Evolutionary conservation across 2,329 filamentous ascomycete genomes (phyloP).

Genomic region (Hymenoscyphus linearis): DNA sequence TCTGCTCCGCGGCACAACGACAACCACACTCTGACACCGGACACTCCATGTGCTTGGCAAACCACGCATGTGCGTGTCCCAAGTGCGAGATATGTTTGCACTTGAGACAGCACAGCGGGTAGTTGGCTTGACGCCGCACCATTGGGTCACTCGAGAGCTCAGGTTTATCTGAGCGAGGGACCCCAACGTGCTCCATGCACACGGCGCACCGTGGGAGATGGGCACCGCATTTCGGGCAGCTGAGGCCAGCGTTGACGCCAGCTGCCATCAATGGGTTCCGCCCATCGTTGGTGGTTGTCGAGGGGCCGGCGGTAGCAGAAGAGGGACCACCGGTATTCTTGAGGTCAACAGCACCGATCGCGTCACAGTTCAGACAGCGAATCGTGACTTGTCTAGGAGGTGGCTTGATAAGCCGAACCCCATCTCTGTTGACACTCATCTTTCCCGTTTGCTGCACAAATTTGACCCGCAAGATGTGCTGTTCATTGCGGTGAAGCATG

Average conservation of each 20-base stretch:
- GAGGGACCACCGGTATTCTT: constrained; percentile 18
- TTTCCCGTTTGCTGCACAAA: constrained; percentile 53
- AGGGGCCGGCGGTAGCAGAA: constrained; percentile 16
- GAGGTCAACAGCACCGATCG: constrained; percentile 42
- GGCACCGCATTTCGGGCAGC: constrained; percentile 61
- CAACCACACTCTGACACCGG: constrained; percentile 65
- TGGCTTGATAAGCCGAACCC: constrained; percentile 56
- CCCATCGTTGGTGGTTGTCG: constrained; percentile 21
- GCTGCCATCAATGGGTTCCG: constrained; percentile 54
- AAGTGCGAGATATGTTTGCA: constrained; percentile 65
- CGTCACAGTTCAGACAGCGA: constrained; percentile 70
- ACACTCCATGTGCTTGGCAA: constrained; percentile 58
- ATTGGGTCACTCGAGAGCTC: constrained; percentile 44
- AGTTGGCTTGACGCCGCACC: constrained; percentile 46
- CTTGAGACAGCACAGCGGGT: constrained; percentile 63
- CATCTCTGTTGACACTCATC: constrained; percentile 59
- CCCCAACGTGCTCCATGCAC: constrained; percentile 61
- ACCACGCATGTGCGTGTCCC: constrained; percentile 64
- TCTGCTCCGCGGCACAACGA: constrained; percentile 37
- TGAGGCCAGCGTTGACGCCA: constrained; percentile 54
- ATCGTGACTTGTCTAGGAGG: constrained; percentile 67
- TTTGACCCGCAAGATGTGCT: constrained; percentile 65
- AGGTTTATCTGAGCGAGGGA: constrained; percentile 54
- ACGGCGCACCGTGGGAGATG: constrained; percentile 64
- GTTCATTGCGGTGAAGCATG: constrained; percentile 66